These are phyloP conservation scores for Podila clonocystis DNA, from an alignment of 192 early-diverging fungal genomes.

Conservation along the genomic window DNA sequence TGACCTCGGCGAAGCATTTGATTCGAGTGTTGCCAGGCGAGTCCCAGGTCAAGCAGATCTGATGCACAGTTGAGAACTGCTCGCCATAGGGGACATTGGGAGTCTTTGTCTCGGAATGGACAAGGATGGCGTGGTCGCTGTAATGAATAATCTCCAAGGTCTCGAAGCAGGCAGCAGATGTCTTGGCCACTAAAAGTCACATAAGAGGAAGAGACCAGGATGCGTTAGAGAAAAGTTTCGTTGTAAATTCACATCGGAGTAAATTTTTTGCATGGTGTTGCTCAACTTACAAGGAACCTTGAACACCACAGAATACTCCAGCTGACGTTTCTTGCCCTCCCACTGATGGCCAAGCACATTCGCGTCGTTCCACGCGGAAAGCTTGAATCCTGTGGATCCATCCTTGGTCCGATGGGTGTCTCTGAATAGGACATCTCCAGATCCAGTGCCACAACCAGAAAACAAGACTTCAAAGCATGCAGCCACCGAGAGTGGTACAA, in stretches of 20 bases:
- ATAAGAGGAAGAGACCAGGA: not conserved
- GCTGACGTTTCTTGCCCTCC: constrained; percentile 10
- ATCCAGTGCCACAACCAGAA: constrained; percentile 19
- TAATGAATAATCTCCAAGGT: constrained; percentile 12
- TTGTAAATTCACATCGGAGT: not conserved
- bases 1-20: constrained; percentile 39
- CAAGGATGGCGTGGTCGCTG: constrained; percentile 10
- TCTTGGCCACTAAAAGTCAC: constrained; percentile 23
- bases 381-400: constrained; percentile 28
- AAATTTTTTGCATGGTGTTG: not conserved
- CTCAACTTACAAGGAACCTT: constrained; percentile 24
- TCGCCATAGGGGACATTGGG: constrained; percentile 32
- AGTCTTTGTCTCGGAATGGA: constrained; percentile 18
- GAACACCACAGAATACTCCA: constrained; percentile 33
- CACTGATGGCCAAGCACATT: not conserved
- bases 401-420: constrained; percentile 25
- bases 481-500: constrained; percentile 20
- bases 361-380: constrained; percentile 14
- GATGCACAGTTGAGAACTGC: constrained; percentile 30
- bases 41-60: constrained; percentile 43
- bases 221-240: not conserved
- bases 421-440: constrained; percentile 8
- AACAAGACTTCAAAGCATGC: constrained; percentile 32
- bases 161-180: constrained; percentile 30
- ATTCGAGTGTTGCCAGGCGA: constrained; percentile 16